Conservation (phyloP, 192 early-diverging fungal species). For the Gryganskiella cystojenkinii region DNA sequence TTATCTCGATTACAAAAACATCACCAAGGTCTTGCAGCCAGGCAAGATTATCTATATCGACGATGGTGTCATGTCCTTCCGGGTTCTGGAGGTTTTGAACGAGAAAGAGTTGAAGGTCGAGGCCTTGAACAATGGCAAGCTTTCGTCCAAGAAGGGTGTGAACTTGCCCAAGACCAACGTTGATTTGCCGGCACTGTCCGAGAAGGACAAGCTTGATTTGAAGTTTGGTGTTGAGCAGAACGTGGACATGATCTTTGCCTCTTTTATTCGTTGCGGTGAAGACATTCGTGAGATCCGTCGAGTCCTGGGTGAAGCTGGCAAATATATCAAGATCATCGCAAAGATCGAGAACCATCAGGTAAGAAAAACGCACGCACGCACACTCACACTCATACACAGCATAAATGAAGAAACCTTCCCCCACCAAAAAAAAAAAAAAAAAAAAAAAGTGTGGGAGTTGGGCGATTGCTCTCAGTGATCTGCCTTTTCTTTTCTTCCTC, state of each 20-base stretch:
- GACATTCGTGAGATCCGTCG: constrained; percentile 91
- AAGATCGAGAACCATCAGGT: constrained; percentile 91
- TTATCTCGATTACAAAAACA: constrained; percentile 82
- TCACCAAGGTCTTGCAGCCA: constrained; percentile 72
- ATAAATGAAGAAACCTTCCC: not conserved
- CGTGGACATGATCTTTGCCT: constrained; percentile 94
- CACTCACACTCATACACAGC: too few relatives aligned
- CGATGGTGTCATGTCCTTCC: constrained; percentile 94
- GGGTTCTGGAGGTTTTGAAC: constrained; percentile 78
- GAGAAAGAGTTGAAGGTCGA: constrained; percentile 66
- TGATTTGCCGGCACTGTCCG: constrained; percentile 89
- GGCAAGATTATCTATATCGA: constrained; percentile 87
- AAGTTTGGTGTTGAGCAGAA: constrained; percentile 89
- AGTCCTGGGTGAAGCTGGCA: constrained; percentile 79
- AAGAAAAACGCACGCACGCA: constrained; percentile 2
- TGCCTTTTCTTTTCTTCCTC: not conserved
- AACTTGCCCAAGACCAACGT: constrained; percentile 89
- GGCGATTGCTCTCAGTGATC: not conserved
- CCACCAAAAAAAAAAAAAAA: not conserved
- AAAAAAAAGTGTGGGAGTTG: not conserved
- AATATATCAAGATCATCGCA: constrained; percentile 92
- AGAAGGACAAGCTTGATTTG: constrained; percentile 90
- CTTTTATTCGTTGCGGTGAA: constrained; percentile 90
- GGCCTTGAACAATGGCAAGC: constrained; percentile 80
- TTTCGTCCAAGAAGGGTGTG: constrained; percentile 92